Conservation (phyloP, 192 early-diverging fungal genomes). For the Mortierella alpina region DNA sequence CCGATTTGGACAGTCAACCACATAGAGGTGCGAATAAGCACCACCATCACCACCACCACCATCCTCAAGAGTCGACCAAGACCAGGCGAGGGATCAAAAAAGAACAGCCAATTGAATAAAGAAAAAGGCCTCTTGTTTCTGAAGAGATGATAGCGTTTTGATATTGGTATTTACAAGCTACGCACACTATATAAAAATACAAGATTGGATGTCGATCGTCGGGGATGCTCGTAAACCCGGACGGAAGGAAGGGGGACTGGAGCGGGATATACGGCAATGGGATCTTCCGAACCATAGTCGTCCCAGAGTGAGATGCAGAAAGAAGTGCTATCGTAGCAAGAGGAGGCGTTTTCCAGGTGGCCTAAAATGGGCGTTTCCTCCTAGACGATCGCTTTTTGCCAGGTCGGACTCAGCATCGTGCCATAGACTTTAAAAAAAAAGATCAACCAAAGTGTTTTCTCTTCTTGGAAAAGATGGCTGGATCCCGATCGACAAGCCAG, state of each 20-base stretch:
- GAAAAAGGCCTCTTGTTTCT: background rate
- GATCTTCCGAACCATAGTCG: too few species aligned
- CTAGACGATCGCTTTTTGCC: too few species aligned
- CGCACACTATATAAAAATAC: background rate
- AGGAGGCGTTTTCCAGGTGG: too few species aligned
- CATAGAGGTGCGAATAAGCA: slow-evolving; percentile 19
- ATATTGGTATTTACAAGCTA: background rate
- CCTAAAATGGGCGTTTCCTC: too few species aligned
- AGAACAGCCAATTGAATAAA: slow-evolving; percentile 8
- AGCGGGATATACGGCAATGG: too few species aligned
- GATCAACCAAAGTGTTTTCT: too few species aligned
- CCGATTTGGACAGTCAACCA: slow-evolving; percentile 11
- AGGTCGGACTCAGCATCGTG: too few species aligned
- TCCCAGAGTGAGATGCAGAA: background rate
- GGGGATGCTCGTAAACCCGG: too few species aligned
- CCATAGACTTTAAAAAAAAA: too few species aligned
- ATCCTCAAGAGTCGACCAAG: slow-evolving; percentile 4
- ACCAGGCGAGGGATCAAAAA: slow-evolving; percentile 5
- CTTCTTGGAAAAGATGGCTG: too few species aligned
- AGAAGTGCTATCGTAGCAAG: background rate
- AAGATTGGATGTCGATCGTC: background rate
- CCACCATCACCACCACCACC: background rate
- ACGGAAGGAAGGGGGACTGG: too few species aligned
- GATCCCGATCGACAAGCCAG: too few species aligned
- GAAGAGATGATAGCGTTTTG: background rate